phyloP scores from a whole-genome alignment of 2,329 filamentous ascomycete genomes.

The Aschersonia sp. region DNA sequence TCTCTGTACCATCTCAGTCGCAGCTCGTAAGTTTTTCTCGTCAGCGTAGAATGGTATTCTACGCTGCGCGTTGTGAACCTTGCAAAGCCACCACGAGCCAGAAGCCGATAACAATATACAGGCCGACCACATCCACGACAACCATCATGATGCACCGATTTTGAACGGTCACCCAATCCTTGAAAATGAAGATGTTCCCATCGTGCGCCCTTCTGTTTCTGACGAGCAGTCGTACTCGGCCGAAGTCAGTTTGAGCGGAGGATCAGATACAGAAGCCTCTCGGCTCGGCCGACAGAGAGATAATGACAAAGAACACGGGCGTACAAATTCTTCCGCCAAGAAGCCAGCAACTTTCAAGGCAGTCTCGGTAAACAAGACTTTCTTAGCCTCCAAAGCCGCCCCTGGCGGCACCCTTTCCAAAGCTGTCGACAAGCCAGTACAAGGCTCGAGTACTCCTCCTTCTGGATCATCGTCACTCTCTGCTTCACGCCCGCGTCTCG shows the following conservation, averaged over 20 bases:
- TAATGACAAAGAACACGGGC: slow-evolving; percentile 43
- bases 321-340: slow-evolving; percentile 46
- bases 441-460: slow-evolving; percentile 30
- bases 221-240: slow-evolving; percentile 47
- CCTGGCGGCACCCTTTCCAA: slow-evolving; percentile 30
- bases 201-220: slow-evolving; percentile 41
- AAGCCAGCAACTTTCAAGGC: slow-evolving; percentile 71
- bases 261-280: slow-evolving; percentile 63
- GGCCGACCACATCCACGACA: slow-evolving; percentile 28
- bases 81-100: slow-evolving; percentile 2
- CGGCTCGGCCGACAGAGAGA: slow-evolving; percentile 42
- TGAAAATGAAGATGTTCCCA: slow-evolving; percentile 35
- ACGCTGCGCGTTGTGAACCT: too few relatives aligned
- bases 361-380: slow-evolving; percentile 74
- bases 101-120: background rate
- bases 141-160: slow-evolving; percentile 23
- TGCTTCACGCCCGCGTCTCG: slow-evolving; percentile 52
- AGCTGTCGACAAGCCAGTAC: slow-evolving; percentile 31
- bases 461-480: slow-evolving; percentile 30
- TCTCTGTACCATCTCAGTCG: slow-evolving; percentile 30
- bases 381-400: slow-evolving; percentile 56
- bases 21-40: slow-evolving; percentile 22
- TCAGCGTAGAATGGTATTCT: too few relatives aligned
- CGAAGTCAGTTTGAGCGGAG: slow-evolving; percentile 56
- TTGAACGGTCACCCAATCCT: slow-evolving; percentile 31